A percentile compares a stretch with the other conserved stretches of the same genome.
phyloP scores from a whole-genome alignment of 2,329 filamentous ascomycete species.

The Pyricularia sp. region DNA sequence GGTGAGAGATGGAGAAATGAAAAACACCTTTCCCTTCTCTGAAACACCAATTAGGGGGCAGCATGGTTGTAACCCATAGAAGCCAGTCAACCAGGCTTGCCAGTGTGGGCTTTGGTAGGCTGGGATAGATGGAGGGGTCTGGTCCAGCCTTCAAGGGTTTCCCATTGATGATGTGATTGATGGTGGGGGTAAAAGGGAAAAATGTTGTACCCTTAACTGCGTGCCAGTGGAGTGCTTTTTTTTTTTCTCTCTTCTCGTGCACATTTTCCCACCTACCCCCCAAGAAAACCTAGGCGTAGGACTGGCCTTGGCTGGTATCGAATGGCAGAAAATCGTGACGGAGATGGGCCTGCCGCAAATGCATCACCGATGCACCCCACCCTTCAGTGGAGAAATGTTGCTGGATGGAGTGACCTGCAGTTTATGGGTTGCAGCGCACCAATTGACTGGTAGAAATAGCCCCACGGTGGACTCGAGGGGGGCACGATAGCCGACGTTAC shows the following conservation, averaged over 20 bases:
- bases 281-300: too few species aligned
- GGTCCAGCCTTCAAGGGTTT: background rate
- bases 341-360: background rate
- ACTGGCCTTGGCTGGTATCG: too few species aligned
- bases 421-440: background rate
- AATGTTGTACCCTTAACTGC: background rate
- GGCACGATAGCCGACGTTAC: conserved; percentile 1
- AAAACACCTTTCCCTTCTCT: background rate
- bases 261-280: background rate
- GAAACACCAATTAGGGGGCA: background rate
- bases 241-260: background rate
- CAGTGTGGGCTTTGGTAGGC: background rate
- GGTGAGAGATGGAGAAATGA: background rate
- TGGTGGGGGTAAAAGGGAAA: background rate
- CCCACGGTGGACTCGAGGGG: background rate
- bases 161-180: background rate
- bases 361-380: background rate
- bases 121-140: background rate
- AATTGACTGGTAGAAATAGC: background rate
- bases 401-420: background rate
- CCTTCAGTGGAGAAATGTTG: background rate
- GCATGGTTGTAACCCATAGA: background rate
- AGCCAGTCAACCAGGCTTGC: background rate
- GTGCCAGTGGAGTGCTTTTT: background rate
- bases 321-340: background rate